phyloP scores from a whole-genome alignment of 176 grass and related monocot species.

The Poa annua region DNA sequence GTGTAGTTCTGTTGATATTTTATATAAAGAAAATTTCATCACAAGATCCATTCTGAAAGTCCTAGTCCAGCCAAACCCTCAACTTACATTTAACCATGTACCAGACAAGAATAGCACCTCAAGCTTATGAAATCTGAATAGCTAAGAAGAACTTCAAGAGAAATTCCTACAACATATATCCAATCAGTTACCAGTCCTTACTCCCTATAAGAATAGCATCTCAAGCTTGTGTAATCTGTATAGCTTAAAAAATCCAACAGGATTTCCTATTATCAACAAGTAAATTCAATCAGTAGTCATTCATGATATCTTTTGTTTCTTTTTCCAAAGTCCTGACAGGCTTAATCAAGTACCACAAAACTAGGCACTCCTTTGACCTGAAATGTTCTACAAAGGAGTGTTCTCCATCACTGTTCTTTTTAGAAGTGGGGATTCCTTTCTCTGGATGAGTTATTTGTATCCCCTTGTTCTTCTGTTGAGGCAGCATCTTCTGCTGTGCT shows the following conservation, averaged over 20 bases:
- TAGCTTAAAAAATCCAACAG: neutral
- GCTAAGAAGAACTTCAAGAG: too few species aligned
- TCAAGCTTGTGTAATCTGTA: neutral
- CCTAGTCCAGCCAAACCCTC: neutral
- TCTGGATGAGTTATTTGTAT: neutral
- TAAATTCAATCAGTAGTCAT: neutral
- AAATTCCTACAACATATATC: neutral
- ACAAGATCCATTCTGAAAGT: neutral
- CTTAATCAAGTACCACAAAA: neutral
- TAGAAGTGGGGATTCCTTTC: neutral
- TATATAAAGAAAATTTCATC: neutral
- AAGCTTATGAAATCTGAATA: conserved; percentile 16
- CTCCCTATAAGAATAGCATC: neutral
- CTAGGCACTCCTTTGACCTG: neutral
- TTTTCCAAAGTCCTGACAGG: neutral
- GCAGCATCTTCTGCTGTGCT: neutral
- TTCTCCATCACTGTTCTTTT: neutral
- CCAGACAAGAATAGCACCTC: neutral
- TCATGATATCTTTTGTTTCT: conserved; percentile 3
- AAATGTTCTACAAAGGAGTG: neutral
- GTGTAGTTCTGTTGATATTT: neutral
- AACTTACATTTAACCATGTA: neutral
- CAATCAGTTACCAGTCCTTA: neutral
- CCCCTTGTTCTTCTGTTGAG: conserved; percentile 4
- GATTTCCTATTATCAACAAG: neutral